A percentile compares a stretch with the other conserved stretches of the same genome.
Evolutionary conservation across 495 filamentous ascomycete genomes (phyloP).

Genomic region (Xylaria acuta): DNA sequence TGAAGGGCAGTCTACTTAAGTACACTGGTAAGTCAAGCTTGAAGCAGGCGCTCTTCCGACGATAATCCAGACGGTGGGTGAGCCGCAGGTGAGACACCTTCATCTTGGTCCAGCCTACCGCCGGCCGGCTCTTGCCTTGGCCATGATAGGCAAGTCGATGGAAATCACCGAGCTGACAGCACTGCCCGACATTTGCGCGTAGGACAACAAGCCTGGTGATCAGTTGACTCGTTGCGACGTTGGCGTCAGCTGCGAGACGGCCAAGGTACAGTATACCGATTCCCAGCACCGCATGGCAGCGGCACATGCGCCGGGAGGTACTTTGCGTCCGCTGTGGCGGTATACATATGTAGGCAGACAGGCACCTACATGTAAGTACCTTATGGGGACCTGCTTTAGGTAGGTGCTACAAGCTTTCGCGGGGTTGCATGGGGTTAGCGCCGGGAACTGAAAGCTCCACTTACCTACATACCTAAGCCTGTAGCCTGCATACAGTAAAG

Average conservation of each 20-base stretch:
- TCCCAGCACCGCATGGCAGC: background rate
- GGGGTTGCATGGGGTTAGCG: slow-evolving; percentile 16
- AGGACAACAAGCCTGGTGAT: slow-evolving; percentile 14
- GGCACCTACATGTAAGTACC: background rate
- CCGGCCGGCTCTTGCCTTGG: background rate
- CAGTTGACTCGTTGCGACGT: slow-evolving; percentile 6
- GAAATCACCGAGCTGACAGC: slow-evolving; percentile 8
- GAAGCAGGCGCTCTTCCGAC: background rate
- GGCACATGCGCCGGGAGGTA: slow-evolving; percentile 2
- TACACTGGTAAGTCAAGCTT: background rate
- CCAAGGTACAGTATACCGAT: background rate
- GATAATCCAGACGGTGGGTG: too few relatives aligned
- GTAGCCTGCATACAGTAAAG: background rate
- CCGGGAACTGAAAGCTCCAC: slow-evolving; percentile 2
- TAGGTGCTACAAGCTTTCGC: slow-evolving; percentile 1
- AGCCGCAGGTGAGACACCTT: background rate
- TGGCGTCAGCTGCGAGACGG: background rate
- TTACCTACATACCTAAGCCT: background rate
- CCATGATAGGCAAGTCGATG: background rate
- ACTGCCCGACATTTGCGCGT: background rate
- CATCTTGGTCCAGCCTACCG: slow-evolving; percentile 2
- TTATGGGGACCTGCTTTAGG: background rate
- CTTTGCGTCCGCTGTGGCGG: background rate
- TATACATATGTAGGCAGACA: background rate
- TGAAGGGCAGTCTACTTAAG: background rate